Evolutionary conservation across 257 asterid species (phyloP), one percentile per base, ranked within the genome.

Genomic region (Solanum dulcamara): DNA sequence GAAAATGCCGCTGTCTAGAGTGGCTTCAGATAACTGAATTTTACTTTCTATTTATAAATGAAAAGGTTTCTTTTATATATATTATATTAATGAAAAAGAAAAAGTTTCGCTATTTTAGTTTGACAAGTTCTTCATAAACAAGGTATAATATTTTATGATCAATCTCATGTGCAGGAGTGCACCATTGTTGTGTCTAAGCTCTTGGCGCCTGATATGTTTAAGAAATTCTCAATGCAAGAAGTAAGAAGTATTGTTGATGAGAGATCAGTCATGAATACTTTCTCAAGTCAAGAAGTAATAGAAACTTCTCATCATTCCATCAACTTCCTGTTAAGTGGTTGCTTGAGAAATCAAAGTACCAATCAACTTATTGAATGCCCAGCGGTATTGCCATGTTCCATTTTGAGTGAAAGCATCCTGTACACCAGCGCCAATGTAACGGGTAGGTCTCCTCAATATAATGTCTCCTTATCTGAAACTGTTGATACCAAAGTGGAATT

Each of bases 191-290:
- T 79, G 15, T 30, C 83, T 79, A 79, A 48, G 64, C 64, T 79
- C 42, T 79, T 79, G 83, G 42, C 28, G 44, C 83, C 64, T 4
- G 64, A 79, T 79, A 48, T 48, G 6, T 79, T 79, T 10, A 28
- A 79, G 64, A 79, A 79, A 79, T 10, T 79, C 83, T 79, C 83
- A 30, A 18, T 79, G 44, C 83, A 79, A 79, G 83, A 79, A 79
- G 30, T 79, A 79, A 48, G 83, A 79, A 35, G 10, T 17, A 48
- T 79, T 30, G 28, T 79, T 79, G 64, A 79, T 30, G 83, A 30
- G 32, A 79, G 83, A 28, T 79, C 83, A 28, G 30, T 48, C 44
- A 79, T 48, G 64, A 79, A 77, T 46, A 46, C 83, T 46, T 77
- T 77, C 83, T 77, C 83, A 46, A 77, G 62, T 28, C 62, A 46